Evolutionary conservation across 2,329 filamentous ascomycete genomes (phyloP).

Genomic region (Claviceps sp.): DNA sequence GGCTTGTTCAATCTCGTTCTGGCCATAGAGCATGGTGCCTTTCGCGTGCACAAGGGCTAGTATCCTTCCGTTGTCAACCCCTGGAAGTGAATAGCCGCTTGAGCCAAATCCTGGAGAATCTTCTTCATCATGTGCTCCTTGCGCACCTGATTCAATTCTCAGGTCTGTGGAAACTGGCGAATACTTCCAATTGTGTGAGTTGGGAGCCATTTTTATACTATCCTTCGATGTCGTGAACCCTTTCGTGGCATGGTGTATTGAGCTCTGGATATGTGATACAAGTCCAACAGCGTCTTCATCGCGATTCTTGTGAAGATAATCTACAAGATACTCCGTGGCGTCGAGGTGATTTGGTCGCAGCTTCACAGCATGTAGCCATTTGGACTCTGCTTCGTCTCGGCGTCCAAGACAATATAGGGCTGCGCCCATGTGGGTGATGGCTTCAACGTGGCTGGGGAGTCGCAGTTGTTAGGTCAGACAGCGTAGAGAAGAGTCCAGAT

Average conservation of each 20-base stretch:
- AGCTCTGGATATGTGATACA: conserved; percentile 71
- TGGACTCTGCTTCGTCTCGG: conserved; percentile 68
- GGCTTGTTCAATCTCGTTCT: conserved; percentile 69
- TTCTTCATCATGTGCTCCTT: background rate
- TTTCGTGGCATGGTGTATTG: conserved; percentile 32
- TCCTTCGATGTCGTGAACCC: background rate
- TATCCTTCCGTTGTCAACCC: conserved; percentile 81
- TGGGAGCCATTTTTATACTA: background rate
- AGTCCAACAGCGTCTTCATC: conserved; percentile 75
- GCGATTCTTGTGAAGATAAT: conserved; percentile 71
- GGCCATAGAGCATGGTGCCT: conserved; percentile 91
- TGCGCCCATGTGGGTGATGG: conserved; percentile 84
- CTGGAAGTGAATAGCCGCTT: conserved; percentile 67
- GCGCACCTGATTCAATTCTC: background rate
- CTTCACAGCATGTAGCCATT: conserved; percentile 78
- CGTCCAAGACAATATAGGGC: conserved; percentile 74
- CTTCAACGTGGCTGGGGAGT: conserved; percentile 64
- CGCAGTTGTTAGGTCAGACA: conserved; percentile 6
- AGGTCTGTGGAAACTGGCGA: background rate
- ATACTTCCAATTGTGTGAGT: background rate
- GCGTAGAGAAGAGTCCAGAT: conserved; percentile 16
- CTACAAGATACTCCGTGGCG: conserved; percentile 86
- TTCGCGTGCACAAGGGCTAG: conserved; percentile 92
- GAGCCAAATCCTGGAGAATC: conserved; percentile 17
- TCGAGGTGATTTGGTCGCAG: conserved; percentile 82